Base-by-base conservation (phyloP, 495 filamentous ascomycete species). In the Neurospora sp. region DNA sequence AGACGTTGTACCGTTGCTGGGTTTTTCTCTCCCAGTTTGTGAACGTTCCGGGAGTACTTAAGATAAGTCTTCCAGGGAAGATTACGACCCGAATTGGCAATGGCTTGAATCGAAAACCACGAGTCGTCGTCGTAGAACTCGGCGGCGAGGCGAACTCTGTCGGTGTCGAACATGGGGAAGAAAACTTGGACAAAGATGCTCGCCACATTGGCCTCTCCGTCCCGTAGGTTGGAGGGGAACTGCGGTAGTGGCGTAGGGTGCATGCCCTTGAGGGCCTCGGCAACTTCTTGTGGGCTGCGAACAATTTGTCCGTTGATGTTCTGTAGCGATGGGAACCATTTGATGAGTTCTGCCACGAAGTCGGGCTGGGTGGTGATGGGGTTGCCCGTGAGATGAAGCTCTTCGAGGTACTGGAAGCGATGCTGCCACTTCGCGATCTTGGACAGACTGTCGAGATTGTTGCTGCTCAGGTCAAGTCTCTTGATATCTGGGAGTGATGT, bases 391-490 rank as follows among this genome's bases (percentile, higher is more conserved):
- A 97, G 81, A 49, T 96, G 87, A 1, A 98, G 85, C 71, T 93
- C 92, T 75, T 97, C 88, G 4, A 98, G 86, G 69, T 88, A 82
- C 23, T 87, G 88, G 73, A 99, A 94, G 70, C 91, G 92, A 79
- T 88, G 86, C 40, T 91, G 90, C 94, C 94, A 98, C 62, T 81
- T 94, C 78, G 89, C 87, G 7, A 92, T 91, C 12, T 94, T 85
- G 73, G 88, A 85, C 69, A 96, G 82, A 72, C 87, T 85, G 72
- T 86, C 84, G 76, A 97, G 86, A 39, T 90, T 88, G 84, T 97
- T 97, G 81, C 88, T 86, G 40, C 92, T 95, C 4, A 97, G 87
- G 74, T 96, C 94, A 12, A 97, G 87, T 71, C 96, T 93, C 78
- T 93, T 91, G 72, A 98, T 82, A 74, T 91, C 88, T 1, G 95